These are phyloP conservation scores for Ogataea minuta DNA, from an alignment of 805 yeast species.

Conservation along the genomic window DNA sequence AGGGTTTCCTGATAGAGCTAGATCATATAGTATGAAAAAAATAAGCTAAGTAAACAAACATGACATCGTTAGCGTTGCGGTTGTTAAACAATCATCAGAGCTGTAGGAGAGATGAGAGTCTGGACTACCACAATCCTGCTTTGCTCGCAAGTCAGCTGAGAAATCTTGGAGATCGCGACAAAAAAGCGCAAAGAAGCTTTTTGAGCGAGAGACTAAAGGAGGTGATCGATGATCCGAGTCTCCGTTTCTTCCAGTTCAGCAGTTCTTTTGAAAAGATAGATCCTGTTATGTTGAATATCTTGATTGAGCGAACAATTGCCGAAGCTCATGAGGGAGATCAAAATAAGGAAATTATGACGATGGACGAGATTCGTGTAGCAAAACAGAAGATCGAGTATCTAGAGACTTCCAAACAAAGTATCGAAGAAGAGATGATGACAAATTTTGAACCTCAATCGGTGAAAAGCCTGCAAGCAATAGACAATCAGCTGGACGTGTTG, in stretches of 20 bases:
- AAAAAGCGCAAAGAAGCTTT: constrained; percentile 1
- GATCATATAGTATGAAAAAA: constrained; percentile 1
- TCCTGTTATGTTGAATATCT: constrained; percentile 15
- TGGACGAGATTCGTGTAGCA: constrained; percentile 15
- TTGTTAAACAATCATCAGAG: constrained; percentile 9
- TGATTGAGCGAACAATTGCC: constrained; percentile 22
- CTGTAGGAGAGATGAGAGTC: background rate
- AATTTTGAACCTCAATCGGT: background rate
- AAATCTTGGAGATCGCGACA: background rate
- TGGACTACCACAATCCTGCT: constrained; percentile 11
- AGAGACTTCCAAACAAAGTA: constrained; percentile 6
- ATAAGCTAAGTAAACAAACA: constrained; percentile 3
- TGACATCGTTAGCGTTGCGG: constrained; percentile 17
- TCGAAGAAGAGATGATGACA: constrained; percentile 3
- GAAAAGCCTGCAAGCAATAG: constrained; percentile 1
- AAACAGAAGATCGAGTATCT: constrained; percentile 9
- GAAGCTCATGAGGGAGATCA: constrained; percentile 12
- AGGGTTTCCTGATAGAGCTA: background rate
- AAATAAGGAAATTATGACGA: constrained; percentile 2
- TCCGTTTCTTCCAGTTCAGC: constrained; percentile 15
- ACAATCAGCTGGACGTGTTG: constrained; percentile 7
- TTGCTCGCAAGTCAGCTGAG: constrained; percentile 16
- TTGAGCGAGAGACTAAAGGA: constrained; percentile 12
- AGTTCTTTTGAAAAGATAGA: constrained; percentile 7
- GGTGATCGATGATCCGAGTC: constrained; percentile 11